Conservation (phyloP, 441 rosid species). For the Euphorbia schlechtendalii region DNA sequence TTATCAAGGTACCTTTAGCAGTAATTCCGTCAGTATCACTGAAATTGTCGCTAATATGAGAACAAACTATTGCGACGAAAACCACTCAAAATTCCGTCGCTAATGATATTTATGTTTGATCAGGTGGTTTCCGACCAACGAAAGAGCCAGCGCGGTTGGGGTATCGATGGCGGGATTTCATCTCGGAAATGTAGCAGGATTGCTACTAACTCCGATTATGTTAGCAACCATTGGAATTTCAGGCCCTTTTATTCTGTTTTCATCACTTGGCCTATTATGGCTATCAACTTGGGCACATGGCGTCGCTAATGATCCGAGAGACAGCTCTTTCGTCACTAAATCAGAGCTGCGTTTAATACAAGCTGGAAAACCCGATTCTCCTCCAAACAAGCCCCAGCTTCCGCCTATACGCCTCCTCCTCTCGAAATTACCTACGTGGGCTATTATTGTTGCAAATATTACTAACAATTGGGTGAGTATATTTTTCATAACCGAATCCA, state of each 20-base stretch:
- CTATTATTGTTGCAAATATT: slow-evolving; percentile 72
- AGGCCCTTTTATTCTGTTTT: slow-evolving; percentile 76
- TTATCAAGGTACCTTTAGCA: slow-evolving; percentile 46
- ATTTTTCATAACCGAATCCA: not conserved
- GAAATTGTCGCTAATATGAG: too few species aligned
- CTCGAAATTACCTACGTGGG: slow-evolving; percentile 81
- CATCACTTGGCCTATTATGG: slow-evolving; percentile 69
- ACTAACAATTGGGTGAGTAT: slow-evolving; percentile 87
- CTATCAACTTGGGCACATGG: slow-evolving; percentile 47
- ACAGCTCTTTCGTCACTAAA: slow-evolving; percentile 47
- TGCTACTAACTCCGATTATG: slow-evolving; percentile 73
- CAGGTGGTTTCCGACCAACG: slow-evolving; percentile 81
- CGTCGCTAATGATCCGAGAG: slow-evolving; percentile 58
- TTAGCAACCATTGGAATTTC: slow-evolving; percentile 57
- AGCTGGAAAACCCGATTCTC: slow-evolving; percentile 52
- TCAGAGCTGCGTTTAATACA: slow-evolving; percentile 66
- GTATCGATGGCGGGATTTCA: slow-evolving; percentile 96
- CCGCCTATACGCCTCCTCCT: slow-evolving; percentile 53
- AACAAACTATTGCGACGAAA: too few species aligned
- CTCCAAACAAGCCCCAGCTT: slow-evolving; percentile 22
- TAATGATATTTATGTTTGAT: not conserved
- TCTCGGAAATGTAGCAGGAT: slow-evolving; percentile 78
- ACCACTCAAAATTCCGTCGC: too few species aligned
- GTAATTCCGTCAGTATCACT: not conserved
- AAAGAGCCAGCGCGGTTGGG: slow-evolving; percentile 91